Evolutionary conservation across 495 filamentous ascomycete species (phyloP), one percentile per base, ranked within the genome.

Genomic region (Pyrenopolyporus hunteri): DNA sequence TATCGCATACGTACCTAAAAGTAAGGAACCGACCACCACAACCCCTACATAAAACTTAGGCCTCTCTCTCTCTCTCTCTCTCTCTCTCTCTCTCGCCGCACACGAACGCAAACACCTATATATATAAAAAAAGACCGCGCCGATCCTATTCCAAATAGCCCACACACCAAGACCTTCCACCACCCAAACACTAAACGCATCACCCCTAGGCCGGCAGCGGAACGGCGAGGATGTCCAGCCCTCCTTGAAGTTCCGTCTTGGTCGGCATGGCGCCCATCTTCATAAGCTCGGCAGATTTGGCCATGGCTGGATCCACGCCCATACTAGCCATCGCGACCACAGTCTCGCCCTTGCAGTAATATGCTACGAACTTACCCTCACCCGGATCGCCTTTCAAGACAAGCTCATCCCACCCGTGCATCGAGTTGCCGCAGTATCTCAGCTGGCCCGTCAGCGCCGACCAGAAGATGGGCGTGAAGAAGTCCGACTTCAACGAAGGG

Each of bases 391-490:
- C 93, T 45, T 86, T 75, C 19, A 97, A 33, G 1, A 96, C 76
- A 9, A 98, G 60, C 64, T 93, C 91, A 65, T 98, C 95, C 78
- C 82, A 97, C 4, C 92, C 91, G 48, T 83, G 81, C 50, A 76
- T 61, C 0, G 93, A 90, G 74, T 90, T 92, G 1, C 94, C 94
- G 67, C 91, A 94, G 75, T 98, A 98, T 17, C 94, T 83, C 59
- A 98, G 71, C 76, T 98, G 94, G 1, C 85, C 78, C 10, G 92
- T 93, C 7, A 98, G 75, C 2, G 94, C 95, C 7, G 89, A 93
- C 94, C 94, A 98, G 80, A 98, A 98, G 25, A 98, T 82, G 0
- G 94, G 94, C 19, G 92, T 91, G 76, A 97, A 98, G 2, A 80
- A 76, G 57, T 91, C 87, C 0, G 87, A 80, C 64, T 75, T 78